Percentiles rank a stretch among this genome's conserved stretches.
These are phyloP conservation scores for Peniophora sp. DNA, from an alignment of 1,284 basidiomycete species.

Conservation along the genomic window DNA sequence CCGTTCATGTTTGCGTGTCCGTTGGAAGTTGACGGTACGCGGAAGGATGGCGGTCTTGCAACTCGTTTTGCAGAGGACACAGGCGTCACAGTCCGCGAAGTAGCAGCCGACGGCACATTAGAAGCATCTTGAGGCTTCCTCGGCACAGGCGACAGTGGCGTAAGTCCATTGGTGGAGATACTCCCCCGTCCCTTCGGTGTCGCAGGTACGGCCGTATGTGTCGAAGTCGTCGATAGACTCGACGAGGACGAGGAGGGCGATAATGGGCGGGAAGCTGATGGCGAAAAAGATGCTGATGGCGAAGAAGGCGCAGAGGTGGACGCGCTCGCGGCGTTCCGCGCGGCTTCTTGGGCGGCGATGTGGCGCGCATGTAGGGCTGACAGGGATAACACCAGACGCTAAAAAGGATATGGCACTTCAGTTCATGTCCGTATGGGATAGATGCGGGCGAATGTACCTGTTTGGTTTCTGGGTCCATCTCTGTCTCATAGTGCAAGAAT, in stretches of 20 bases:
- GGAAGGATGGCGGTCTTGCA: slow-evolving; percentile 17
- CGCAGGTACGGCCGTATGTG: slow-evolving; percentile 10
- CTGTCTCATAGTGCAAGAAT: slow-evolving; percentile 63
- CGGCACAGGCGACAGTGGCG: slow-evolving; percentile 12
- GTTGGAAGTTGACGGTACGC: not conserved
- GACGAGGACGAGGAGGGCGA: slow-evolving; percentile 12
- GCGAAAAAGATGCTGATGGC: slow-evolving; percentile 3
- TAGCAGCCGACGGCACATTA: slow-evolving; percentile 11
- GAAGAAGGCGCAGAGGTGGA: not conserved
- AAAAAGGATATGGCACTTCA: not conserved
- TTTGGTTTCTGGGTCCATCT: slow-evolving; percentile 42
- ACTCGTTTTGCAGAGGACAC: slow-evolving; percentile 39
- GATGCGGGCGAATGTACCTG: slow-evolving; percentile 33
- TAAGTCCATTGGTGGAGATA: not conserved
- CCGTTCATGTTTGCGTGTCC: slow-evolving; percentile 4
- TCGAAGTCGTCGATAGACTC: slow-evolving; percentile 10
- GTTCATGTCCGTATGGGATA: slow-evolving; percentile 3
- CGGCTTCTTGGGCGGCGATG: not conserved
- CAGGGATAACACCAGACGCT: slow-evolving; percentile 8
- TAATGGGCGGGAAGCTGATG: slow-evolving; percentile 11
- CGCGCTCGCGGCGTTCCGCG: not conserved
- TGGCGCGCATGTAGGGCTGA: slow-evolving; percentile 5
- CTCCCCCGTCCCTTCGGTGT: slow-evolving; percentile 11
- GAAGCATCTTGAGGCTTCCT: slow-evolving; percentile 3
- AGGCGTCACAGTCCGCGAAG: slow-evolving; percentile 25